These are phyloP conservation scores for Neonectria ditissima DNA, from an alignment of 2,329 filamentous ascomycete genomes.

Conservation along the genomic window DNA sequence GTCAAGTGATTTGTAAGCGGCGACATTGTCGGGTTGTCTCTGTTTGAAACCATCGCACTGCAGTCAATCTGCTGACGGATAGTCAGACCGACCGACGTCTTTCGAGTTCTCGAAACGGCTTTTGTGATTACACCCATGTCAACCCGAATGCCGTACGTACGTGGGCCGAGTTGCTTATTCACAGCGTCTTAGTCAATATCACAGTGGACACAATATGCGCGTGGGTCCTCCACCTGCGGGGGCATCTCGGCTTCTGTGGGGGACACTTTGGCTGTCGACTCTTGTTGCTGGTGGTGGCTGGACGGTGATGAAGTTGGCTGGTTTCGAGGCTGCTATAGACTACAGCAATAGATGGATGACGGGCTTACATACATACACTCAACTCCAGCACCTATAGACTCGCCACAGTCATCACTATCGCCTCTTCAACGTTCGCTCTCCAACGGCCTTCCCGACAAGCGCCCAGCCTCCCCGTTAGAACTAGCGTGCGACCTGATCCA, in stretches of 20 bases:
- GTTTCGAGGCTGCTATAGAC: not conserved
- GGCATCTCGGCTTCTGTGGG: slow-evolving; percentile 10
- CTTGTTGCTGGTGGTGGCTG: not conserved
- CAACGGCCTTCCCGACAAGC: slow-evolving; percentile 20
- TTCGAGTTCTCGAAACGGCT: too few relatives aligned
- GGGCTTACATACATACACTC: not conserved
- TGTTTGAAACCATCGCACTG: not conserved
- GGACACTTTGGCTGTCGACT: not conserved
- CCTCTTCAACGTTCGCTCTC: not conserved
- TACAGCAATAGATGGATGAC: not conserved
- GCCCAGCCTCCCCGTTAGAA: slow-evolving; percentile 29
- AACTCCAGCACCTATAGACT: not conserved
- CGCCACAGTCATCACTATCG: not conserved
- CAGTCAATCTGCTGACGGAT: not conserved
- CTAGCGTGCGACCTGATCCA: slow-evolving; percentile 32
- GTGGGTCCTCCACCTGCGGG: slow-evolving; percentile 14
- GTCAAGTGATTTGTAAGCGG: not conserved
- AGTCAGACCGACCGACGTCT: not conserved
- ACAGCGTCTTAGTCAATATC: not conserved
- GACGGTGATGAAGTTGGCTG: not conserved
- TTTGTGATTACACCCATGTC: too few relatives aligned
- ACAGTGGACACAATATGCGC: slow-evolving; percentile 2
- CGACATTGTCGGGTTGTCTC: not conserved
- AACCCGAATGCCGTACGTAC: not conserved
- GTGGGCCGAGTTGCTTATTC: not conserved